Evolutionary conservation across 83 land plant species (phyloP).

Genomic region (Thuja plicata): DNA sequence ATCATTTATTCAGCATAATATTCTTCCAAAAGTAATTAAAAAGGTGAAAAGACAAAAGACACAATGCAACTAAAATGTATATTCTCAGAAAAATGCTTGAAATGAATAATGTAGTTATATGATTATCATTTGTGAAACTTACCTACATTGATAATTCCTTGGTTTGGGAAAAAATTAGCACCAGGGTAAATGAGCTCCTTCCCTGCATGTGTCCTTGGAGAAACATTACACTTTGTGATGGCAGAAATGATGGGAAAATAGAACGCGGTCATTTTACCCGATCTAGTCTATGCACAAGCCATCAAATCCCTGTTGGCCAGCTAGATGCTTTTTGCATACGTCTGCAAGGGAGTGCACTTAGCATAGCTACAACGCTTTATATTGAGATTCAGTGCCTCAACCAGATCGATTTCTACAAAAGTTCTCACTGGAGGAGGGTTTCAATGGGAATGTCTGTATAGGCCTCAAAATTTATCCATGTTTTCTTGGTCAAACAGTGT

Average conservation of each 20-base stretch:
- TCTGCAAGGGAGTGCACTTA: slow-evolving; percentile 93
- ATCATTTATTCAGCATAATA: background rate
- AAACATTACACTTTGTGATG: slow-evolving; percentile 59
- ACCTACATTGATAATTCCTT: slow-evolving; percentile 45
- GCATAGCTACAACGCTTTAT: slow-evolving; percentile 86
- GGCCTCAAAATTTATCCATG: slow-evolving; percentile 90
- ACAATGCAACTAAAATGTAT: background rate
- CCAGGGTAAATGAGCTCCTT: slow-evolving; percentile 45
- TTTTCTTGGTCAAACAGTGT: slow-evolving; percentile 63
- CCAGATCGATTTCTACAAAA: slow-evolving; percentile 88
- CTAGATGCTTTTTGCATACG: slow-evolving; percentile 88
- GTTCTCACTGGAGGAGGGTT: slow-evolving; percentile 83
- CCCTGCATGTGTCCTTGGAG: slow-evolving; percentile 21
- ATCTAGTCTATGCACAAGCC: slow-evolving; percentile 99
- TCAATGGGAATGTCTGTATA: slow-evolving; percentile 97
- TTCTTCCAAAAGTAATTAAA: background rate
- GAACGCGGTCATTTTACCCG: slow-evolving; percentile 95
- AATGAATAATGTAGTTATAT: background rate
- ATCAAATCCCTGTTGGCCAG: slow-evolving; percentile 89
- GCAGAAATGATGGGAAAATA: slow-evolving; percentile 96
- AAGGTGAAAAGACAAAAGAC: background rate
- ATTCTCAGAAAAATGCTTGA: background rate
- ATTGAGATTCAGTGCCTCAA: too few relatives aligned
- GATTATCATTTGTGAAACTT: background rate
- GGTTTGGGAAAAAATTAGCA: slow-evolving; percentile 54